Conservation (phyloP, 768 basidiomycete genomes). For the Rhodotorula kratochvilovae region DNA sequence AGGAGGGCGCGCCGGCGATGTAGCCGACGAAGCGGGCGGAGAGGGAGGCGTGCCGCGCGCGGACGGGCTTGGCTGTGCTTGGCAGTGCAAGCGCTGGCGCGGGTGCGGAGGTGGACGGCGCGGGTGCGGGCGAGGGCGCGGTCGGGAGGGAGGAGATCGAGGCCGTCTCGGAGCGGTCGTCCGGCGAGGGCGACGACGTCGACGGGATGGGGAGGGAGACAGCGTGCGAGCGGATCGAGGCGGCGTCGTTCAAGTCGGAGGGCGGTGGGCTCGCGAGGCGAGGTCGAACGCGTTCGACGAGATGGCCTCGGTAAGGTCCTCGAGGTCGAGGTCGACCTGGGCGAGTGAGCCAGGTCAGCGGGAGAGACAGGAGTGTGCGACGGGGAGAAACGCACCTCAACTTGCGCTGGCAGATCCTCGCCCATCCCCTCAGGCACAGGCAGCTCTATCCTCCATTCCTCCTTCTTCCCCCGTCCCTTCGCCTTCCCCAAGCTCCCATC, state of each 20-base stretch:
- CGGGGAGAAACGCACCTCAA: conserved; percentile 2
- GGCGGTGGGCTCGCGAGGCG: not conserved
- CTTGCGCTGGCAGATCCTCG: not conserved
- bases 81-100: not conserved
- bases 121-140: not conserved
- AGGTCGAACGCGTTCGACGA: conserved; percentile 36
- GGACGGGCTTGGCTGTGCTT: conserved; percentile 4
- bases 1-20: not conserved
- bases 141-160: not conserved
- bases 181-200: not conserved
- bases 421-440: not conserved
- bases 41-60: conserved; percentile 28
- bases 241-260: not conserved
- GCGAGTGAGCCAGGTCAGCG: not conserved
- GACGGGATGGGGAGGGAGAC: conserved; percentile 5
- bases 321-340: conserved; percentile 35
- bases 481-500: not conserved
- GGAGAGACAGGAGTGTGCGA: too few species aligned
- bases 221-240: conserved; percentile 3
- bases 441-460: conserved; percentile 22
- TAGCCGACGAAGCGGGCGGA: conserved; percentile 35
- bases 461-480: not conserved
- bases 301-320: conserved; percentile 35
- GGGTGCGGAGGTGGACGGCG: not conserved
- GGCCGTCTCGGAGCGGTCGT: not conserved